phyloP scores from a whole-genome alignment of 139 green algal genomes.

The Nannochloris sp. region DNA sequence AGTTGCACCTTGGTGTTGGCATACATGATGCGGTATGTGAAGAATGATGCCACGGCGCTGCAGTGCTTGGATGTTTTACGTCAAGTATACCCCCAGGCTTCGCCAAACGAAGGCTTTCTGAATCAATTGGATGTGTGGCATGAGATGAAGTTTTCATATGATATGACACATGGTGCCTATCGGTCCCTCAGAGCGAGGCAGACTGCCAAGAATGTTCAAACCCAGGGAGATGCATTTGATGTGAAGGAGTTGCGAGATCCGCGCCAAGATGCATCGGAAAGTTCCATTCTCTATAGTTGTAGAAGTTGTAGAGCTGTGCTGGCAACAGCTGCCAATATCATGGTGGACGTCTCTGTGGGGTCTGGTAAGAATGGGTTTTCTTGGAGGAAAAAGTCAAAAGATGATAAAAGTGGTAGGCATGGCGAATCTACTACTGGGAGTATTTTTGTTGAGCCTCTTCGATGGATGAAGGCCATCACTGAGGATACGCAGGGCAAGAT shows the following conservation, averaged over 20 bases:
- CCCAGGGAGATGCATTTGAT: conserved; percentile 20
- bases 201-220: conserved; percentile 30
- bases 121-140: conserved; percentile 60
- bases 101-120: conserved; percentile 66
- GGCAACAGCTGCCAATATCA: conserved; percentile 44
- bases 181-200: conserved; percentile 39
- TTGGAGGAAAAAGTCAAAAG: conserved; percentile 24
- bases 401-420: conserved; percentile 8
- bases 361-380: conserved; percentile 25
- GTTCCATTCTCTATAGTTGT: conserved; percentile 50
- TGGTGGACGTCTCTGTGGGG: conserved; percentile 40
- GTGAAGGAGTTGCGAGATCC: conserved; percentile 7
- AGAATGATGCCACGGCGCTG: neutral
- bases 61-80: conserved; percentile 23
- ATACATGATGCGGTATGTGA: conserved; percentile 21
- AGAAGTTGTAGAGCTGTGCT: conserved; percentile 62
- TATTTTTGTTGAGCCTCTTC: conserved; percentile 71
- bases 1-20: conserved; percentile 33
- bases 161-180: conserved; percentile 49
- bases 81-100: conserved; percentile 12
- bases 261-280: neutral
- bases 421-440: neutral
- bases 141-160: conserved; percentile 39
- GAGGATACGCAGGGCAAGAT: conserved; percentile 68
- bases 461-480: conserved; percentile 62